Evolutionary conservation across 768 basidiomycete species (phyloP).

Genomic region (Calocera cornea): DNA sequence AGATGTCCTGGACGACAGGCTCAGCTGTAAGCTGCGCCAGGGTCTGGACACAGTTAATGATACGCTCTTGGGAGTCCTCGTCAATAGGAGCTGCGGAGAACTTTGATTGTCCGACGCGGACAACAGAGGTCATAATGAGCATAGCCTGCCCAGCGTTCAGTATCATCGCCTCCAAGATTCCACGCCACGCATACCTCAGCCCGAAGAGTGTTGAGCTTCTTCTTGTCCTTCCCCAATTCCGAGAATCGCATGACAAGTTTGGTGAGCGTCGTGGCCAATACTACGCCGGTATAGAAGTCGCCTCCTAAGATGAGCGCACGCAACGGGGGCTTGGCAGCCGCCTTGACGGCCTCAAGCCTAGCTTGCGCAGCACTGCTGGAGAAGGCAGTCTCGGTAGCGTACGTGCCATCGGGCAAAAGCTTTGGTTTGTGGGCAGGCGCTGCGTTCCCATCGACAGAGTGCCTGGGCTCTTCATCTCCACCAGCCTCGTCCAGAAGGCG

Average conservation of each 20-base stretch:
- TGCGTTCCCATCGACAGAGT: conserved; percentile 26
- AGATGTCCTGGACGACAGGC: conserved; percentile 49
- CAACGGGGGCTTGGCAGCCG: conserved; percentile 80
- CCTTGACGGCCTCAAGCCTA: conserved; percentile 66
- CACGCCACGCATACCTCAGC: conserved; percentile 52
- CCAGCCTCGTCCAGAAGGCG: conserved; percentile 60
- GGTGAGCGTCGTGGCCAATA: conserved; percentile 76
- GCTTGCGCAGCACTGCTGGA: conserved; percentile 37
- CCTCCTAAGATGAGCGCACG: conserved; percentile 83
- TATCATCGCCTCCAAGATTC: not conserved
- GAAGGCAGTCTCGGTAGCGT: conserved; percentile 92
- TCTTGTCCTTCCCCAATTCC: conserved; percentile 34
- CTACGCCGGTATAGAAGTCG: conserved; percentile 92
- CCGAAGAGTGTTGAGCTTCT: conserved; percentile 55
- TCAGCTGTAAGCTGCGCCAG: conserved; percentile 68
- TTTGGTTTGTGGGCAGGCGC: conserved; percentile 45
- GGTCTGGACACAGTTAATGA: conserved; percentile 90
- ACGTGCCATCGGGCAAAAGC: conserved; percentile 91
- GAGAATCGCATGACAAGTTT: conserved; percentile 75
- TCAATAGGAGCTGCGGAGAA: conserved; percentile 91
- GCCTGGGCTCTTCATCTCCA: conserved; percentile 30
- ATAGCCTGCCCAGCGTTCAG: conserved; percentile 45
- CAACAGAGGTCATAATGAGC: conserved; percentile 94
- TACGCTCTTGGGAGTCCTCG: conserved; percentile 92
- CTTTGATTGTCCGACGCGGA: conserved; percentile 94